phyloP scores from a whole-genome alignment of 2,329 filamentous ascomycete species.

The Talaromyces verruculosus region DNA sequence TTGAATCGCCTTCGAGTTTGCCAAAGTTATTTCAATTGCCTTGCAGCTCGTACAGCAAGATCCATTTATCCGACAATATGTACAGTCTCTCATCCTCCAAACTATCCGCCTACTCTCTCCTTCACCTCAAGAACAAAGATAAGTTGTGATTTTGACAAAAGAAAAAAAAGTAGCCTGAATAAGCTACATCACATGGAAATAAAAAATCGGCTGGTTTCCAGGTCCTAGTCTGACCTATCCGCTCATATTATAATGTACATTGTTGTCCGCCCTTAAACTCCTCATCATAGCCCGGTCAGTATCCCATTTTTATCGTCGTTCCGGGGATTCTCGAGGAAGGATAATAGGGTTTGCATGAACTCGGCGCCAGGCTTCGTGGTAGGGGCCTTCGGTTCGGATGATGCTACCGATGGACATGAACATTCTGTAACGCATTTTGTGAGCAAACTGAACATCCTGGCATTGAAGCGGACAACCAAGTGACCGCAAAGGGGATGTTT shows the following conservation, averaged over 20 bases:
- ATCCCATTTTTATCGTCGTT: conserved; percentile 32
- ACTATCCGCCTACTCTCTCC: neutral
- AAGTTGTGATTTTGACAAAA: neutral
- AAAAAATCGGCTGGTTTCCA: neutral
- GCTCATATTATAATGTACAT: conserved; percentile 6
- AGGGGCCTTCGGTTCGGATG: conserved; percentile 85
- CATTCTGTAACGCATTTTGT: conserved; percentile 55
- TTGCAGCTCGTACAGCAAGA: neutral
- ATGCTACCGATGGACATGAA: conserved; percentile 99
- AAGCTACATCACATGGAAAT: neutral
- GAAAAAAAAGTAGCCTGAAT: neutral
- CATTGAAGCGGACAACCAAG: neutral
- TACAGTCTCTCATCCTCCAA: neutral
- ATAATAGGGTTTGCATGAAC: conserved; percentile 74
- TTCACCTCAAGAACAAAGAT: neutral
- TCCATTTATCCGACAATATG: neutral
- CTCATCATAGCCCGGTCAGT: neutral
- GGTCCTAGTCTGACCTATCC: neutral
- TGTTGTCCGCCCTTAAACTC: neutral
- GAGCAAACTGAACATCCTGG: neutral
- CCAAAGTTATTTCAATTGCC: neutral
- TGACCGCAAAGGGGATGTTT: neutral
- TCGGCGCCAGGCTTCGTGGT: conserved; percentile 72
- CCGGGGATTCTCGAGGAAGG: conserved; percentile 48
- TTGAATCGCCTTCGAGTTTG: neutral